Conservation (phyloP, 2,329 filamentous ascomycete genomes). For the Nothophaeocryptopus gaeumannii region DNA sequence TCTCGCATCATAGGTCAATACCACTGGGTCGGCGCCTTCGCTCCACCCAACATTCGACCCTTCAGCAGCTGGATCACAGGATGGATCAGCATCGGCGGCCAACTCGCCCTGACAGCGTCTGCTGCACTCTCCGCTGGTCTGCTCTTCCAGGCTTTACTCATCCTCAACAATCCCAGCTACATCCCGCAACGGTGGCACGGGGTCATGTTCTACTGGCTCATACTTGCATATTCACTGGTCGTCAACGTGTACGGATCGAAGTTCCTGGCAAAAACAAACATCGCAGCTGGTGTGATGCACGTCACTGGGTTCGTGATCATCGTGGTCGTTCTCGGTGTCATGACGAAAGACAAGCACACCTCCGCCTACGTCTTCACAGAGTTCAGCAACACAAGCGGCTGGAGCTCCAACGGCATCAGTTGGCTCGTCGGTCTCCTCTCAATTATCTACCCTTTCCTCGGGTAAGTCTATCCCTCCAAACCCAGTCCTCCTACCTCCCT, state of each 20-base stretch:
- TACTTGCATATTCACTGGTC: slow-evolving; percentile 20
- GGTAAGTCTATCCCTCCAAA: not conserved
- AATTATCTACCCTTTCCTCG: slow-evolving; percentile 21
- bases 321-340: slow-evolving; percentile 41
- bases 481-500: not conserved
- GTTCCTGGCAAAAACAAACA: slow-evolving; percentile 44
- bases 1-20: slow-evolving; percentile 42
- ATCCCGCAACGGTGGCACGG: slow-evolving; percentile 26
- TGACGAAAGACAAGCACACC: slow-evolving; percentile 37
- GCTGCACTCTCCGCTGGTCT: slow-evolving; percentile 17
- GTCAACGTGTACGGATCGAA: slow-evolving; percentile 23
- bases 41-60: slow-evolving; percentile 35
- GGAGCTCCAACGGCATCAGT: slow-evolving; percentile 18
- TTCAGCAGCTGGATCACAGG: slow-evolving; percentile 40
- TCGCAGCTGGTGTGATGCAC: slow-evolving; percentile 43
- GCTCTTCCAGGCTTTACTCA: slow-evolving; percentile 21
- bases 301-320: slow-evolving; percentile 50
- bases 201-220: slow-evolving; percentile 23
- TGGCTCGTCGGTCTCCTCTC: slow-evolving; percentile 21
- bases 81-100: slow-evolving; percentile 24
- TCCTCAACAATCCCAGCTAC: slow-evolving; percentile 22
- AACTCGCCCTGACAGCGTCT: slow-evolving; percentile 19
- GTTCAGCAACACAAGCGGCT: slow-evolving; percentile 21
- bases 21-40: slow-evolving; percentile 46
- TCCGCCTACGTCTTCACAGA: slow-evolving; percentile 18